Evolutionary conservation across 306 rosid genomes (phyloP).

Genomic region (Castanopsis chinensis): DNA sequence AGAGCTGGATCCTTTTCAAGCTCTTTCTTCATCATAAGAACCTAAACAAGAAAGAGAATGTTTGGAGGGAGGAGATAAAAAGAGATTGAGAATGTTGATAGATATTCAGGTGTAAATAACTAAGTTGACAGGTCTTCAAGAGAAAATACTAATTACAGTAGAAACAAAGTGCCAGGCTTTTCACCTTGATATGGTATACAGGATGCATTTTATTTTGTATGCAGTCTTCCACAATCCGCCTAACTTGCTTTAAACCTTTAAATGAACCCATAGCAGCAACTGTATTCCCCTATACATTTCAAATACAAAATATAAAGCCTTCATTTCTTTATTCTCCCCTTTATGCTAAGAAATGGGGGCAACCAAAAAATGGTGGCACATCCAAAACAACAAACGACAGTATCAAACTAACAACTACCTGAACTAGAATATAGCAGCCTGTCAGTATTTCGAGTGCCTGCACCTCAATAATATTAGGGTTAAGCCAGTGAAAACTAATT

Average conservation of each 20-base stretch:
- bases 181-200: slow-evolving; percentile 86
- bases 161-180: slow-evolving; percentile 10
- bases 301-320: slow-evolving; percentile 9
- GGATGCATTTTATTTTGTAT: slow-evolving; percentile 89
- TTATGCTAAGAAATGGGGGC: background rate
- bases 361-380: background rate
- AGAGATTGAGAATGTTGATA: background rate
- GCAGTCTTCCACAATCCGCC: slow-evolving; percentile 89
- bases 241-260: slow-evolving; percentile 82
- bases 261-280: slow-evolving; percentile 90
- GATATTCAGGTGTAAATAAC: background rate
- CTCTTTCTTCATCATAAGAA: slow-evolving; percentile 90
- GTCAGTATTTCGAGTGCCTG: slow-evolving; percentile 70
- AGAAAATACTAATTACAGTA: background rate
- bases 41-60: slow-evolving; percentile 29
- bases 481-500: slow-evolving; percentile 1
- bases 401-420: slow-evolving; percentile 47
- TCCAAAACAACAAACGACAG: slow-evolving; percentile 15
- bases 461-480: slow-evolving; percentile 11
- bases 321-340: background rate
- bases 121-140: background rate
- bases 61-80: background rate
- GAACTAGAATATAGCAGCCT: slow-evolving; percentile 88
- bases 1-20: slow-evolving; percentile 90
- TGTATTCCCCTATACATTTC: slow-evolving; percentile 66